A percentile compares a stretch with the other conserved stretches of the same genome.
Conservation (phyloP, 495 filamentous ascomycete genomes). For the Annulohypoxylon stygium region DNA sequence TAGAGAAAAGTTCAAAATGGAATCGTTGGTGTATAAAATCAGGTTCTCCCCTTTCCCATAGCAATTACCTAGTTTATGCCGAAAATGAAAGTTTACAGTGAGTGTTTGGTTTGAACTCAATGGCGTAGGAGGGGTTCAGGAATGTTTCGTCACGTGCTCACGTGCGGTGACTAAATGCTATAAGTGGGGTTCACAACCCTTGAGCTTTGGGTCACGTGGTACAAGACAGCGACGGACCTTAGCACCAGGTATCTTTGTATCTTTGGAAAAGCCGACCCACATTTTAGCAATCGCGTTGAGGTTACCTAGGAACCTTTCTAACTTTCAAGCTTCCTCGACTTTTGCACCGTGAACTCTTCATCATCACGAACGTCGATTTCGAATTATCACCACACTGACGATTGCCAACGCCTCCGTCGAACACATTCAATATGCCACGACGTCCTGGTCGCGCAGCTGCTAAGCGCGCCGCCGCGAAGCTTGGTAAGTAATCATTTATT, state of each 20-base stretch:
- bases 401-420: background rate
- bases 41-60: no score
- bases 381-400: background rate
- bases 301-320: background rate
- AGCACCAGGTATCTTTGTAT: background rate
- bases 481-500: constrained; percentile 54
- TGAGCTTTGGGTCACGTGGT: background rate
- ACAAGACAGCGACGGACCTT: background rate
- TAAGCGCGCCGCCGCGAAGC: constrained; percentile 60
- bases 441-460: constrained; percentile 62
- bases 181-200: background rate
- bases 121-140: background rate
- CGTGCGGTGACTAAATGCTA: background rate
- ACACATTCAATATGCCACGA: constrained; percentile 47
- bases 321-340: background rate
- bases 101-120: no score
- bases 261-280: background rate
- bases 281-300: background rate
- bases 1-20: no score
- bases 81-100: background rate
- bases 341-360: background rate
- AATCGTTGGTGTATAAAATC: no score
- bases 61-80: no score
- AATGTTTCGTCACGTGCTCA: constrained; percentile 4
- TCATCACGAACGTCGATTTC: background rate